Percentiles rank a stretch among this genome's conserved stretches.
Conservation (phyloP, 129 eudicot species). For the Saussurea involucrata region DNA sequence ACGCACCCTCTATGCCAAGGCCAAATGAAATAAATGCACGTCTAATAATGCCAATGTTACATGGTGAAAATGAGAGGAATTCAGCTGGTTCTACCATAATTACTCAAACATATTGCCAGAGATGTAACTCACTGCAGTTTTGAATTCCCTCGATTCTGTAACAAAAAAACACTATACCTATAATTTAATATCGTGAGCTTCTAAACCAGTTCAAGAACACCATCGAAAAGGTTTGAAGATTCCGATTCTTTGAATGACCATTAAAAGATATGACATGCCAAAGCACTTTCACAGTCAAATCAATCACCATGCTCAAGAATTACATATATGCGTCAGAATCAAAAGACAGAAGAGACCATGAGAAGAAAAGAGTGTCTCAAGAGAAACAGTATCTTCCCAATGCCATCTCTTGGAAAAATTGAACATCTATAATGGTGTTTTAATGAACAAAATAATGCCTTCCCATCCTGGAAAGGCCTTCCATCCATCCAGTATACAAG, state of each 20-base stretch:
- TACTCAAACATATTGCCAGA: neutral
- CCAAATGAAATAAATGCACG: slow-evolving; percentile 2
- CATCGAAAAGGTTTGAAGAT: neutral
- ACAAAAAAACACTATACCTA: neutral
- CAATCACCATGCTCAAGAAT: neutral
- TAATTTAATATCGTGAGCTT: neutral
- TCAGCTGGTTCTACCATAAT: neutral
- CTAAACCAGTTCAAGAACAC: neutral
- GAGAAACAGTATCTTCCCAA: neutral
- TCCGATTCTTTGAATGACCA: neutral
- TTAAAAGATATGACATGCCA: slow-evolving; percentile 3
- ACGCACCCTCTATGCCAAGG: no score
- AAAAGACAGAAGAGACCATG: neutral
- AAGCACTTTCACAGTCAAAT: neutral
- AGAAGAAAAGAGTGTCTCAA: neutral
- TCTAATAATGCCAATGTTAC: neutral
- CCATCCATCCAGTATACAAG: neutral
- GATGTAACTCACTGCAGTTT: neutral
- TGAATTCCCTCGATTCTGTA: neutral
- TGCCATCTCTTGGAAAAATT: neutral
- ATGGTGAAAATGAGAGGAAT: neutral
- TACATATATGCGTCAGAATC: neutral
- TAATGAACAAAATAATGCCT: neutral
- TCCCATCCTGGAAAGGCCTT: neutral
- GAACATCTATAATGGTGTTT: neutral